phyloP scores from a whole-genome alignment of 2,329 filamentous ascomycete species.

The Pseudogymnoascus sp. region DNA sequence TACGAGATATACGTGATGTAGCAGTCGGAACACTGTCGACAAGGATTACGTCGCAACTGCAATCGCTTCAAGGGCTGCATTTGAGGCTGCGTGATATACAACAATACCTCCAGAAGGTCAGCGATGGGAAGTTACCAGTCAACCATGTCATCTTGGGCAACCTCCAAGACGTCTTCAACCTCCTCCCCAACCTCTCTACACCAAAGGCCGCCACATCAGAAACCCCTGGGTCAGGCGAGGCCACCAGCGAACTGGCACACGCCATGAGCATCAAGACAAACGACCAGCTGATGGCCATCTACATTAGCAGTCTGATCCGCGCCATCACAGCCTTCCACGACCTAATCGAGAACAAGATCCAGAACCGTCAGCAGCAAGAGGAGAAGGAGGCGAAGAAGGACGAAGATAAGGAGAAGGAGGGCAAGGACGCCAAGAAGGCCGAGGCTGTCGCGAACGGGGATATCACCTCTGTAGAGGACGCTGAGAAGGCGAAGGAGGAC shows the following conservation, averaged over 20 bases:
- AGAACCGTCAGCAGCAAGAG: slow-evolving; percentile 94
- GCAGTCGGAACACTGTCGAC: slow-evolving; percentile 95
- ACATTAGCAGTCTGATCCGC: slow-evolving; percentile 90
- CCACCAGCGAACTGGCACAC: slow-evolving; percentile 79
- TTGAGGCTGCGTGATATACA: slow-evolving; percentile 92
- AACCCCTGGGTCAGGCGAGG: slow-evolving; percentile 37
- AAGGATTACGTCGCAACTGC: slow-evolving; percentile 92
- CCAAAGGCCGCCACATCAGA: slow-evolving; percentile 59
- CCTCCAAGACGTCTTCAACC: slow-evolving; percentile 98
- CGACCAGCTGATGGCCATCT: slow-evolving; percentile 97
- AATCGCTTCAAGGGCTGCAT: slow-evolving; percentile 93
- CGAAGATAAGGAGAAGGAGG: slow-evolving; percentile 52
- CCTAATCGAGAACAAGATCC: slow-evolving; percentile 98
- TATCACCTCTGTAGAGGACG: slow-evolving; percentile 42
- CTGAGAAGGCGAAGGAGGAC: slow-evolving; percentile 48
- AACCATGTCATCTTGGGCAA: slow-evolving; percentile 97
- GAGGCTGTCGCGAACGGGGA: slow-evolving; percentile 40
- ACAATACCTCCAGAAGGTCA: slow-evolving; percentile 89
- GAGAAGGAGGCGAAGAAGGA: slow-evolving; percentile 82
- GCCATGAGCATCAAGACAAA: slow-evolving; percentile 99
- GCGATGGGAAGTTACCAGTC: slow-evolving; percentile 84
- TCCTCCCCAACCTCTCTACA: slow-evolving; percentile 89
- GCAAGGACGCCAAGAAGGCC: slow-evolving; percentile 61
- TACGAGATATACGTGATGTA: slow-evolving; percentile 96
- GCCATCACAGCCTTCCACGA: slow-evolving; percentile 99